These are phyloP conservation scores for Quercus lobata DNA, from an alignment of 331 rosid genomes.

Conservation along the genomic window DNA sequence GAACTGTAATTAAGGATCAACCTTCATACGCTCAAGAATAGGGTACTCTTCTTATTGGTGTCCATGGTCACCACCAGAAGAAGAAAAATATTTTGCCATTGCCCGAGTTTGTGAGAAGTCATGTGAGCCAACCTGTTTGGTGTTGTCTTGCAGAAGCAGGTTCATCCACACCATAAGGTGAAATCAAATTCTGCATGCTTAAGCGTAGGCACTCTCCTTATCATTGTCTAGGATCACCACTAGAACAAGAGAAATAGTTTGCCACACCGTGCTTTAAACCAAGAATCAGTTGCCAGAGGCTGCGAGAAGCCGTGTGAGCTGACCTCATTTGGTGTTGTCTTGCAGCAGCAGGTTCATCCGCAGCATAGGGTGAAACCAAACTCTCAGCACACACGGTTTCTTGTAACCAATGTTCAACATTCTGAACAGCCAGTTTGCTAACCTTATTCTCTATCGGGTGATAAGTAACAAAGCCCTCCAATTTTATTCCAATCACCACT, in stretches of 20 bases:
- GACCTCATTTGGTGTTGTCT: neutral
- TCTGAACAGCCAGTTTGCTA: constrained; percentile 7
- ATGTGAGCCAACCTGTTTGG: too few species aligned
- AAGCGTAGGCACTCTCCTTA: neutral
- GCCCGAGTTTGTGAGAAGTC: too few species aligned
- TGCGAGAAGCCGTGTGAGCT: neutral
- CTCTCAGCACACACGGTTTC: constrained; percentile 34
- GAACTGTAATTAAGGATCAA: too few species aligned
- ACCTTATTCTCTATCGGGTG: constrained; percentile 13
- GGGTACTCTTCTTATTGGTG: too few species aligned
- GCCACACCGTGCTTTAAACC: constrained; percentile 25
- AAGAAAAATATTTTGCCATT: too few species aligned
- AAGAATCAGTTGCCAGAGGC: constrained; percentile 15
- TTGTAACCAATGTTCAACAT: constrained; percentile 30
- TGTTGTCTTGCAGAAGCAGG: neutral
- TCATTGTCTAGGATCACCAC: neutral
- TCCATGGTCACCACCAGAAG: too few species aligned
- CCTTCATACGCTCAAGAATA: too few species aligned
- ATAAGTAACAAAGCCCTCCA: constrained; percentile 27
- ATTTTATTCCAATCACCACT: constrained; percentile 29
- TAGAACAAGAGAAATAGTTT: constrained; percentile 10
- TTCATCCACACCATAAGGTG: neutral
- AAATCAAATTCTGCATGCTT: neutral
- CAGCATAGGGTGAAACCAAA: constrained; percentile 34
- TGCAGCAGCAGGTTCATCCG: neutral